Percentiles rank a stretch among this genome's conserved stretches.
phyloP scores from a whole-genome alignment of 1,284 basidiomycete genomes.

The Puccinia sorghi region DNA sequence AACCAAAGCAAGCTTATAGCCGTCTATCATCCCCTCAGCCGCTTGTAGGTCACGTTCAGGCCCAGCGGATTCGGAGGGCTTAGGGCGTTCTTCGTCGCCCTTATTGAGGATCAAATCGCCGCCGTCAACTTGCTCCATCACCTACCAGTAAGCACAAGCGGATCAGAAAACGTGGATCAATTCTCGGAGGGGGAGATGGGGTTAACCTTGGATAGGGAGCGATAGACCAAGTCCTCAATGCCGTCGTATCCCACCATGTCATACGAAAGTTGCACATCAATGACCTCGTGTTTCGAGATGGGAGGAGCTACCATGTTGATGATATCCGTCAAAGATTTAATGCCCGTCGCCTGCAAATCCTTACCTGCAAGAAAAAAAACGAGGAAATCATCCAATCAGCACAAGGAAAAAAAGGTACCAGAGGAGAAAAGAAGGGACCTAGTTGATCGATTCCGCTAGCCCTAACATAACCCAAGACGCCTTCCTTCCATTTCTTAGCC shows the following conservation, averaged over 20 bases:
- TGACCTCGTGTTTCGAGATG: slow-evolving; percentile 95
- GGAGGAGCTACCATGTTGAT: slow-evolving; percentile 96
- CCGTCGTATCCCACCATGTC: slow-evolving; percentile 97
- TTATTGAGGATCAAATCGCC: slow-evolving; percentile 85
- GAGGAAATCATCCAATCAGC: no score
- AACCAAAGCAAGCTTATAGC: slow-evolving; percentile 76
- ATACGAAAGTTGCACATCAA: slow-evolving; percentile 91
- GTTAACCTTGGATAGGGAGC: slow-evolving; percentile 65
- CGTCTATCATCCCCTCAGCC: slow-evolving; percentile 79
- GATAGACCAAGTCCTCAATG: slow-evolving; percentile 91
- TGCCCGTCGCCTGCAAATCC: slow-evolving; percentile 78
- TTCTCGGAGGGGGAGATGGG: neutral
- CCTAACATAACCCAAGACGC: slow-evolving; percentile 44
- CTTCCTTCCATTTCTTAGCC: slow-evolving; percentile 47
- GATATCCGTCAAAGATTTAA: slow-evolving; percentile 79
- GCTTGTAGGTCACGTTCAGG: slow-evolving; percentile 71
- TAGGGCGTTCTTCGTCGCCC: slow-evolving; percentile 59
- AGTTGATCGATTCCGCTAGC: slow-evolving; percentile 47
- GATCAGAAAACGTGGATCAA: neutral
- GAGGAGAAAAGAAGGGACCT: neutral
- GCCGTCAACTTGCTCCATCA: slow-evolving; percentile 90
- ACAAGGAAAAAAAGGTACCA: neutral
- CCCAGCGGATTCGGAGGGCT: slow-evolving; percentile 57
- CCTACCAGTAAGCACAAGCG: slow-evolving; percentile 60
- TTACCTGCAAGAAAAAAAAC: slow-evolving; percentile 64